Percentiles rank a stretch among this genome's conserved stretches.
phyloP scores from a whole-genome alignment of 2,329 filamentous ascomycete genomes.

The Fusarium udum region DNA sequence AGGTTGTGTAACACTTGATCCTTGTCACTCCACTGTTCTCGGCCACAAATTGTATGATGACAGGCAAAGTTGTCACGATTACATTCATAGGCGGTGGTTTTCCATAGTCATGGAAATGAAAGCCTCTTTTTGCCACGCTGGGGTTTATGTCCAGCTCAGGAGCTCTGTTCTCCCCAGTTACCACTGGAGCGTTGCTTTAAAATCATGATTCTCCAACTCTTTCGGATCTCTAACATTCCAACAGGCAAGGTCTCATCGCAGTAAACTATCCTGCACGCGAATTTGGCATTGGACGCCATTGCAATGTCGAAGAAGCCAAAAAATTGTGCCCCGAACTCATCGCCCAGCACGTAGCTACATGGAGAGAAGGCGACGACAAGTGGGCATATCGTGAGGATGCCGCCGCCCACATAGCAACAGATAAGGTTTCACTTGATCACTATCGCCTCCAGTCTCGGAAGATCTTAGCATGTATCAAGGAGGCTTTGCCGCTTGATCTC shows the following conservation, averaged over 20 bases:
- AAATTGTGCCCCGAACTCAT: constrained; percentile 87
- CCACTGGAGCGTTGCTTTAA: background rate
- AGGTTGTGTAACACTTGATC: background rate
- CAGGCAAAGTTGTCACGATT: constrained; percentile 1
- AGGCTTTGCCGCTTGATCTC: constrained; percentile 69
- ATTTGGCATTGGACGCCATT: constrained; percentile 82
- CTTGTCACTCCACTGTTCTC: background rate
- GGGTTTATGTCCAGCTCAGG: background rate
- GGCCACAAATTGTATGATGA: background rate
- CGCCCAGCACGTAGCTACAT: constrained; percentile 92
- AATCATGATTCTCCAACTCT: background rate
- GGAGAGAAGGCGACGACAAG: constrained; percentile 87
- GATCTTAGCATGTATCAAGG: constrained; percentile 83
- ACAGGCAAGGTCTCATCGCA: constrained; percentile 88
- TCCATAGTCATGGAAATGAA: background rate
- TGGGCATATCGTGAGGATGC: constrained; percentile 93
- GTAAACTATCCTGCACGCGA: constrained; percentile 92
- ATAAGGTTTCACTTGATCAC: constrained; percentile 94
- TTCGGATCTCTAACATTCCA: constrained; percentile 23
- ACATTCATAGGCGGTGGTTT: background rate
- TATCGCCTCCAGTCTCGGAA: constrained; percentile 86
- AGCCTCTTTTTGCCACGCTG: background rate
- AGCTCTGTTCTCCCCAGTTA: background rate
- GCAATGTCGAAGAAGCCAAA: constrained; percentile 81
- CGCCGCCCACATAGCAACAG: constrained; percentile 79